These are phyloP conservation scores for Gremmenia infestans DNA, from an alignment of 2,329 filamentous ascomycete genomes.

Conservation along the genomic window DNA sequence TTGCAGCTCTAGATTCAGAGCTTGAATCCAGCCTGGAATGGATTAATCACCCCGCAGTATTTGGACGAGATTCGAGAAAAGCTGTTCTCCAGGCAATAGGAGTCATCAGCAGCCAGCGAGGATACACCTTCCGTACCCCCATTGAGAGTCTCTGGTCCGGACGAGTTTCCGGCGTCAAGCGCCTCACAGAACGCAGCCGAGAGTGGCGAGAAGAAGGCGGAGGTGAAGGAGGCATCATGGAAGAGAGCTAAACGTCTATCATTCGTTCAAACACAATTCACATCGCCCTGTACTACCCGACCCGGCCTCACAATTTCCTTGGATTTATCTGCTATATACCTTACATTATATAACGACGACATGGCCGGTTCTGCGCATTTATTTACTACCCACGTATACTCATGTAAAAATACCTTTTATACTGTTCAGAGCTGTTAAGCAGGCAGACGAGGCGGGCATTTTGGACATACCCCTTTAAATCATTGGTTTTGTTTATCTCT, in stretches of 20 bases:
- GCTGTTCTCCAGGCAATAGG: constrained; percentile 94
- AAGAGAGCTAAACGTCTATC: constrained; percentile 24
- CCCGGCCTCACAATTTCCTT: neutral
- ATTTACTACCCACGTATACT: neutral
- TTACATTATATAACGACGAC: constrained; percentile 3
- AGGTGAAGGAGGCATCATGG: constrained; percentile 30
- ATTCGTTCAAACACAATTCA: neutral
- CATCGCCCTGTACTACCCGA: neutral
- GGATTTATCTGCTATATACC: neutral
- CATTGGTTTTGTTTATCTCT: neutral
- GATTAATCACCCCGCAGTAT: constrained; percentile 96
- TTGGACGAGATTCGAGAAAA: constrained; percentile 89
- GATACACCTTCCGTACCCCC: constrained; percentile 86
- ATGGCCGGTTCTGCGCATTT: constrained; percentile 4
- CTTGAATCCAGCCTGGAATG: constrained; percentile 88
- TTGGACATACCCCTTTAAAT: constrained; percentile 2
- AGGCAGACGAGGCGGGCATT: neutral
- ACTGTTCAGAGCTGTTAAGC: neutral
- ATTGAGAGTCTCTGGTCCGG: constrained; percentile 87
- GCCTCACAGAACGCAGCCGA: constrained; percentile 74
- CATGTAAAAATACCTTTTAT: constrained; percentile 1
- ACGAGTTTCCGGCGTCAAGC: constrained; percentile 73
- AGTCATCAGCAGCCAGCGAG: constrained; percentile 90
- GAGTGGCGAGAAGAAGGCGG: constrained; percentile 82
- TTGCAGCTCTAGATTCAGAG: constrained; percentile 84